Evolutionary conservation across 345 rosid species (phyloP).

Genomic region (Noccaea caerulescens): DNA sequence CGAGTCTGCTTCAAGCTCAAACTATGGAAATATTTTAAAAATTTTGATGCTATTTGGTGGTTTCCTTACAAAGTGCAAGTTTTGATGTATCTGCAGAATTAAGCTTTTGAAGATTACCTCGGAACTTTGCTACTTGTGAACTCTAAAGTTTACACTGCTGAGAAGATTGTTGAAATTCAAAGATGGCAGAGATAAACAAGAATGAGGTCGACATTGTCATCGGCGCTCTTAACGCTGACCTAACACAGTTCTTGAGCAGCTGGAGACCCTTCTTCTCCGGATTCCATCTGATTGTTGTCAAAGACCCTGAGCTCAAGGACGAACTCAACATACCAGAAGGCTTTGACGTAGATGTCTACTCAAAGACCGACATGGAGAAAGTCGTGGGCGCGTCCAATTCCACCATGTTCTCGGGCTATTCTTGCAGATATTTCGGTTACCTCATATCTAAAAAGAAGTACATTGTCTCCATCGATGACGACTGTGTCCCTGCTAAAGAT

Average conservation of each 20-base stretch:
- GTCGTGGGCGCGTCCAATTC: slow-evolving; percentile 64
- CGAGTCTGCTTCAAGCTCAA: background rate
- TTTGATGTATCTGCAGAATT: slow-evolving; percentile 36
- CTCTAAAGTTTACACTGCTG: background rate
- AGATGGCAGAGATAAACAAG: slow-evolving; percentile 60
- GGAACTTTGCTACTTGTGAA: slow-evolving; percentile 7
- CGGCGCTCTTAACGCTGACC: slow-evolving; percentile 80
- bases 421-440: slow-evolving; percentile 91
- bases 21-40: background rate
- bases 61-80: slow-evolving; percentile 18
- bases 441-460: slow-evolving; percentile 84
- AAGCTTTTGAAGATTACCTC: slow-evolving; percentile 8
- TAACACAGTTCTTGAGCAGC: slow-evolving; percentile 67
- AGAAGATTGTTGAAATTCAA: slow-evolving; percentile 25
- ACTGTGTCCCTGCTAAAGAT: slow-evolving; percentile 86
- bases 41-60: background rate
- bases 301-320: slow-evolving; percentile 89
- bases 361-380: slow-evolving; percentile 67
- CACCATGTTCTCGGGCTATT: slow-evolving; percentile 73
- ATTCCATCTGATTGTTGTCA: slow-evolving; percentile 85
- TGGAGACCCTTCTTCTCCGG: slow-evolving; percentile 74
- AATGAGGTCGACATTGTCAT: slow-evolving; percentile 88
- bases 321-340: slow-evolving; percentile 88
- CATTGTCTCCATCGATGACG: slow-evolving; percentile 80
- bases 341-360: slow-evolving; percentile 69